Base-by-base conservation (phyloP, 768 basidiomycete genomes). In the Pleurotus salmoneostramineus region DNA sequence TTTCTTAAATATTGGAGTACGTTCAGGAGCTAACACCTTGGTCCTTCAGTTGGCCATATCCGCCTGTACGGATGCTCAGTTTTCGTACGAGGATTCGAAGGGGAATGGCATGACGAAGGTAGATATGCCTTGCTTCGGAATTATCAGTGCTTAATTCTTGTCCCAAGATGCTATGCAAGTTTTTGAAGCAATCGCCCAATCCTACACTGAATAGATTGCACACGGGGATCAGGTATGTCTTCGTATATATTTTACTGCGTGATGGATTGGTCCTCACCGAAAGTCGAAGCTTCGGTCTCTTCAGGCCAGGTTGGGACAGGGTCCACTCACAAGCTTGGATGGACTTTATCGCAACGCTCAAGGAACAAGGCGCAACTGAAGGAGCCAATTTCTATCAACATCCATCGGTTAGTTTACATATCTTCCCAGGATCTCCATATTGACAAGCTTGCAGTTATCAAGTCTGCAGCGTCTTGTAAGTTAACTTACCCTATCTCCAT, bases 91-190 rank as follows among this genome's bases (percentile, higher is more conserved):
- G 43, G 40, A 55, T n/a, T 8, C 35, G 14, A 31, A 43, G 10
- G 52, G 52, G 36, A 43, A 43, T 36, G 36, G 52, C 5, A 55
- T 55, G 52, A 55, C 52, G 5, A 43, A 42, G 36, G 52, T 33
- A 55, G 36, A 40, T 33, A 44, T 17, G 40, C 11, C 32, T 36
- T 35, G 10, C 50, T 17, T 21, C 27, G 37, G 14, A 2, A 15
- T 40, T 27, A 14, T 14, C n/a, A 4, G 12, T 10, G 34, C 31
- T 15, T 50, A n/a, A 52, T 15, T 40, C 37, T n/a, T 40, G 5
- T 45, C 8, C 2, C 17, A 11, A 45, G 44, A 17, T 17, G 12
- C 44, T 45, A 45, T 45, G 44, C 15, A 11, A 45, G 44, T 17
- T 45, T 11, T 17, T 45, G 10, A 14, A 45, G 44, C 15, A 6